These are phyloP conservation scores for Phialophora expanda DNA, from an alignment of 2,329 filamentous ascomycete genomes.

Conservation along the genomic window DNA sequence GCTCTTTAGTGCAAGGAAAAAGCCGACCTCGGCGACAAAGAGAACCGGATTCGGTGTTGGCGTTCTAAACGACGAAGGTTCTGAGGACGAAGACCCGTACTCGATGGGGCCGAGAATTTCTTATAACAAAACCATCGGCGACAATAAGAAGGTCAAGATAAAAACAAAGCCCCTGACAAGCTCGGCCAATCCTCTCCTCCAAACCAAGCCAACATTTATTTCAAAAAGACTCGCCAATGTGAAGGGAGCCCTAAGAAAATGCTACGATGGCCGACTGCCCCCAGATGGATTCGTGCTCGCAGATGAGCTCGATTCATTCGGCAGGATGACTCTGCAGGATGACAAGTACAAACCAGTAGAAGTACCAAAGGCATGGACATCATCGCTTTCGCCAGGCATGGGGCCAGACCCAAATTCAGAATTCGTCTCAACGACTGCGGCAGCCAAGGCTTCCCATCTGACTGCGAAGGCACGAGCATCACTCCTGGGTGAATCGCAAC, in stretches of 20 bases:
- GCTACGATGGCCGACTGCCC: conserved; percentile 72
- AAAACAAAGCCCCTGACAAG: conserved; percentile 55
- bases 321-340: conserved; percentile 53
- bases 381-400: conserved; percentile 54
- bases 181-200: conserved; percentile 67
- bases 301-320: conserved; percentile 55
- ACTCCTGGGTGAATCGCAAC: conserved; percentile 76
- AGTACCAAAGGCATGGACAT: conserved; percentile 69
- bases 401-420: conserved; percentile 9
- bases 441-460: conserved; percentile 75
- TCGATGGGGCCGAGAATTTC: conserved; percentile 88
- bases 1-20: conserved; percentile 43
- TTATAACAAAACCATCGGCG: conserved; percentile 81
- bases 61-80: conserved; percentile 87
- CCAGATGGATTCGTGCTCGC: conserved; percentile 63
- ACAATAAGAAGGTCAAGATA: conserved; percentile 79
- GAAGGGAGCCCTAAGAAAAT: conserved; percentile 65
- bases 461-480: conserved; percentile 78
- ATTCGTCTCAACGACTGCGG: conserved; percentile 69
- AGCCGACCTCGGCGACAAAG: conserved; percentile 55
- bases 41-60: conserved; percentile 82
- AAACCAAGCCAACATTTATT: conserved; percentile 74
- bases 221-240: conserved; percentile 64
- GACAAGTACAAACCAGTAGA: conserved; percentile 53
- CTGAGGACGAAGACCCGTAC: conserved; percentile 93